Evolutionary conservation across 2,329 filamentous ascomycete genomes (phyloP).

Genomic region (Fusarium protoensiforme): DNA sequence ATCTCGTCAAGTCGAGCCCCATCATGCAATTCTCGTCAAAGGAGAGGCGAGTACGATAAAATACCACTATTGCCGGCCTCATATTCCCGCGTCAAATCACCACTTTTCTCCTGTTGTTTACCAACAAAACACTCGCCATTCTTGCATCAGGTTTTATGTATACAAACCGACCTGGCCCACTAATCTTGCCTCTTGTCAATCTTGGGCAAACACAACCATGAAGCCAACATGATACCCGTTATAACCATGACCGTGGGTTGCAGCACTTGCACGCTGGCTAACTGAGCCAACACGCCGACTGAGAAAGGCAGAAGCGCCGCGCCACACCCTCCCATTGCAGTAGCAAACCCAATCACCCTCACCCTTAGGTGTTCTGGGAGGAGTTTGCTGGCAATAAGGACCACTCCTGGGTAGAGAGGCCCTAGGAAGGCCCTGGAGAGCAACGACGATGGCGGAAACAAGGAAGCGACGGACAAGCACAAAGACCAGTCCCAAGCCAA

Average conservation of each 20-base stretch:
- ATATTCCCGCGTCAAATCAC: not conserved
- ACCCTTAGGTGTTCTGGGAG: not conserved
- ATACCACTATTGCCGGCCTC: not conserved
- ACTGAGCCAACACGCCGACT: not conserved
- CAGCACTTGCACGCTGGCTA: not conserved
- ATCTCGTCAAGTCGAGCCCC: not conserved
- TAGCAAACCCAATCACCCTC: not conserved
- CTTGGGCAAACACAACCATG: not conserved
- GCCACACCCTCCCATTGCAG: not conserved
- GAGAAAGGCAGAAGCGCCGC: not conserved
- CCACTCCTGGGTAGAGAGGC: not conserved
- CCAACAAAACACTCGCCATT: not conserved
- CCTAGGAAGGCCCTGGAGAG: not conserved
- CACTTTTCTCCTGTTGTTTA: not conserved
- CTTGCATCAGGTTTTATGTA: not conserved
- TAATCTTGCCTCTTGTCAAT: constrained; percentile 5
- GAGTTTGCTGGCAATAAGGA: not conserved
- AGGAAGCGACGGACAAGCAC: not conserved
- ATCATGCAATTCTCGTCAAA: not conserved
- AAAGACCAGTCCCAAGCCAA: not conserved
- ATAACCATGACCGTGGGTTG: not conserved
- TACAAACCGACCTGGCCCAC: not conserved
- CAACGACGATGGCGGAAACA: not conserved
- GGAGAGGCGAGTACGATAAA: not conserved
- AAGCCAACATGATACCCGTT: not conserved